A percentile compares a stretch with the other conserved stretches of the same genome.
Evolutionary conservation across 2,329 filamentous ascomycete species (phyloP).

Genomic region (Cercospora zeina): DNA sequence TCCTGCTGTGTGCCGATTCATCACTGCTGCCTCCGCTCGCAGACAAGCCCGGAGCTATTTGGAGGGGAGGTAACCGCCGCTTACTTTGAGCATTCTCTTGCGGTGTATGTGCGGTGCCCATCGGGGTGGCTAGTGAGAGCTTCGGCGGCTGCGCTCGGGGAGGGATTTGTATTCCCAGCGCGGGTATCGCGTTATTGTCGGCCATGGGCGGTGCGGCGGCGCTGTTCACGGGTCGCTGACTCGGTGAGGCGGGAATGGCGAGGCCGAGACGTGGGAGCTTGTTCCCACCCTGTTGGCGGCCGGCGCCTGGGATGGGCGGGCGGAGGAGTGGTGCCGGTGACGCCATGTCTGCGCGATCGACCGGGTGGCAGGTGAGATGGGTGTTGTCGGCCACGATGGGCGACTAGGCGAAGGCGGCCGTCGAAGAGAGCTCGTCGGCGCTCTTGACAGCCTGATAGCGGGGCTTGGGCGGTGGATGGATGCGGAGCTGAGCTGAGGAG

Average conservation of each 20-base stretch:
- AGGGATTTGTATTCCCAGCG: conserved; percentile 39
- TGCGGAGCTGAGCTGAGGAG: background rate
- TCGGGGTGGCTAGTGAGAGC: conserved; percentile 81
- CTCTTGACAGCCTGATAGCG: conserved; percentile 11
- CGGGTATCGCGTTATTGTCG: conserved; percentile 39
- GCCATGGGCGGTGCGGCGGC: conserved; percentile 42
- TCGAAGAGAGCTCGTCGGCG: conserved; percentile 6
- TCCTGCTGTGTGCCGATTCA: conserved; percentile 78
- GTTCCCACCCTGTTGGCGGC: conserved; percentile 44
- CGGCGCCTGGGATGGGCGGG: conserved; percentile 73
- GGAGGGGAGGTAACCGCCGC: conserved; percentile 48
- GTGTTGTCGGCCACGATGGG: conserved; percentile 39
- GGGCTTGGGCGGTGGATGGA: background rate
- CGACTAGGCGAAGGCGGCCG: conserved; percentile 22
- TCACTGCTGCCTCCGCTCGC: conserved; percentile 69
- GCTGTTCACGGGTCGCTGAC: conserved; percentile 67
- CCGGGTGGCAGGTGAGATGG: conserved; percentile 26
- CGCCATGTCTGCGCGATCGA: conserved; percentile 59
- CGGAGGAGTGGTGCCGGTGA: conserved; percentile 78
- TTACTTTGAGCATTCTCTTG: conserved; percentile 49
- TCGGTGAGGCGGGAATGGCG: conserved; percentile 85
- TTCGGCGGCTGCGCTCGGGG: conserved; percentile 69
- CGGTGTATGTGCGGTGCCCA: conserved; percentile 73
- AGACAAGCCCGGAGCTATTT: conserved; percentile 57
- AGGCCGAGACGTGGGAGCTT: conserved; percentile 74